Conservation (phyloP, 2,329 filamentous ascomycete species). For the Pseudogymnoascus sp. region DNA sequence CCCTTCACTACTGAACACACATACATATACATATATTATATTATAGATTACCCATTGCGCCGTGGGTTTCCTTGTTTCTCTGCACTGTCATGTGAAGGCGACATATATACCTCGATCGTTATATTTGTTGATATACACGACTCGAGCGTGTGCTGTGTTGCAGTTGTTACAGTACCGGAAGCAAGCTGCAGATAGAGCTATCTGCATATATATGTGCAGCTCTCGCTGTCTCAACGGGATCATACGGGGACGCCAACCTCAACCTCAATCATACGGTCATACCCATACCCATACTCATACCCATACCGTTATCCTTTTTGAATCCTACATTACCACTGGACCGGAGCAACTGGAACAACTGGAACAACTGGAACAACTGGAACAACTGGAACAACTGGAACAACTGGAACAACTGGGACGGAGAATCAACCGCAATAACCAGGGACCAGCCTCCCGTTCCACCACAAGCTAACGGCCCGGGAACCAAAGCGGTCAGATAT, state of each 20-base stretch:
- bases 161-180: neutral
- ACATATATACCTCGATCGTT: neutral
- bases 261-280: neutral
- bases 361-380: no score
- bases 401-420: neutral
- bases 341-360: neutral
- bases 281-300: neutral
- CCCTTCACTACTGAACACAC: neutral
- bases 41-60: neutral
- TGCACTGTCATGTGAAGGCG: neutral
- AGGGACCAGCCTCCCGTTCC: conserved; percentile 4
- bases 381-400: no score
- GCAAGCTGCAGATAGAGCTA: neutral
- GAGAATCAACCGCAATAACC: neutral
- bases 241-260: neutral
- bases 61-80: neutral
- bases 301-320: neutral
- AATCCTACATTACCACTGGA: neutral
- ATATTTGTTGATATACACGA: neutral
- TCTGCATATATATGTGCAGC: neutral
- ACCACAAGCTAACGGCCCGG: conserved; percentile 5
- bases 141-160: neutral
- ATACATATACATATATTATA: neutral
- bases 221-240: neutral
- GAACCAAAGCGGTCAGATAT: conserved; percentile 1